These are phyloP conservation scores for Phaeotremella skinneri DNA, from an alignment of 768 basidiomycete genomes.

Conservation along the genomic window DNA sequence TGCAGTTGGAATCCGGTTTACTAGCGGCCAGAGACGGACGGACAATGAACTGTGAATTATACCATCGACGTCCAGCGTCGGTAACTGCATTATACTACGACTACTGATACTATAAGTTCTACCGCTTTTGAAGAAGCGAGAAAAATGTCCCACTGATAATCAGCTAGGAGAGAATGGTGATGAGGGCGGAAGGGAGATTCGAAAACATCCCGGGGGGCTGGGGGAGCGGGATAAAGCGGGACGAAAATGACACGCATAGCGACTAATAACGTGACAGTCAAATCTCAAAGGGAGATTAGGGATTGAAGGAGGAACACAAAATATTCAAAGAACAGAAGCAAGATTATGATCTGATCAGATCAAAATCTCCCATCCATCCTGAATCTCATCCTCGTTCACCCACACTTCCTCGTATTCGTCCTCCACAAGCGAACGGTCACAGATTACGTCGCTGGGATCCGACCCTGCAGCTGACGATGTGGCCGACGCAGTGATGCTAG, in stretches of 20 bases:
- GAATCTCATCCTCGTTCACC: constrained; percentile 32
- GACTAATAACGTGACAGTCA: too few relatives aligned
- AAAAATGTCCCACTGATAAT: neutral
- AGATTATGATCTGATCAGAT: constrained; percentile 4
- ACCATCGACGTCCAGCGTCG: neutral
- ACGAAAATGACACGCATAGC: too few relatives aligned
- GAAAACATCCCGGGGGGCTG: too few relatives aligned
- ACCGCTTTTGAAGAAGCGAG: neutral
- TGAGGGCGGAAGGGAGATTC: too few relatives aligned
- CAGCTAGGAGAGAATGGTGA: too few relatives aligned
- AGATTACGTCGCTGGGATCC: too few relatives aligned
- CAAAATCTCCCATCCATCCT: constrained; percentile 29
- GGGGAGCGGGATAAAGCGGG: too few relatives aligned
- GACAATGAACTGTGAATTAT: neutral
- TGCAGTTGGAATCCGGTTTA: too few relatives aligned
- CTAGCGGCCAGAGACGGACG: neutral
- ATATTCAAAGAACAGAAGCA: neutral
- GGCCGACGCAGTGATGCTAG: neutral
- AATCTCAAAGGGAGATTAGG: neutral
- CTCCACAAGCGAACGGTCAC: constrained; percentile 20
- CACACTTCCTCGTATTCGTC: constrained; percentile 32
- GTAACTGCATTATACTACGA: neutral
- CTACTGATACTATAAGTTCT: neutral
- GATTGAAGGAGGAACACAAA: neutral
- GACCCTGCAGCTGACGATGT: constrained; percentile 7